Base-by-base conservation (phyloP, 495 filamentous ascomycete species). In the Chaetomium fimeti region DNA sequence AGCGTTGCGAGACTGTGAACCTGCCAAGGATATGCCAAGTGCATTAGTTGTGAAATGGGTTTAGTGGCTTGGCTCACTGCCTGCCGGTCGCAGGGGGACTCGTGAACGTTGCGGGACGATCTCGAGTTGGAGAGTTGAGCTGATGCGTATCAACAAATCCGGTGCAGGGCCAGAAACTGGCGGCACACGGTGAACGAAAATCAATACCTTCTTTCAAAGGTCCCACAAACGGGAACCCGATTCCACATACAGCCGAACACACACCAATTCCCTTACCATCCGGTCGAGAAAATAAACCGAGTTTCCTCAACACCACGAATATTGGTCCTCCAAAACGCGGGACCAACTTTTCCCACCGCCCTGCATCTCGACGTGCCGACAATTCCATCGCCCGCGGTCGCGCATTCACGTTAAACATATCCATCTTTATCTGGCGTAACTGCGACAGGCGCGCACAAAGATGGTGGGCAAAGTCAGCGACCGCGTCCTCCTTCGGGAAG, bases 381-480 rank as follows among this genome's bases (percentile, higher is more conserved):
- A 11, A 43, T 8, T 3, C 8, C 51, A 57, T 16, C 47, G n/a
- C 20, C n/a, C 16, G 13, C 16, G 15, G 13, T 25, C 42, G 40
- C 9, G 53, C n/a, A 57, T 28, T 20, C 13, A 18, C 13, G 9
- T 2, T 5, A 22, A 24, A 32, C 6, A 22, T 4, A 20, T 38
- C 16, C 6, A 45, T 28, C 8, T 27, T 6, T 6, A 24, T 11
- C 5, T 1, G 22, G 53, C 3, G 16, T n/a, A 18, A 38, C 38
- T 28, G 58, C 25, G 32, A 60, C 36, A 27, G 18, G n/a, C 20
- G 38, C 40, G 56, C 45, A 6, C 32, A 36, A 63, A 51, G 29
- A 82, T 82, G 80, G 80, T 82, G 47, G 80, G 80, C 43, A 82
- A 82, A 73, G 80, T 82, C 54, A 82, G 79, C 75, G 80, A 82